Evolutionary conservation across 306 rosid genomes (phyloP).

Genomic region (Trifolium dubium): DNA sequence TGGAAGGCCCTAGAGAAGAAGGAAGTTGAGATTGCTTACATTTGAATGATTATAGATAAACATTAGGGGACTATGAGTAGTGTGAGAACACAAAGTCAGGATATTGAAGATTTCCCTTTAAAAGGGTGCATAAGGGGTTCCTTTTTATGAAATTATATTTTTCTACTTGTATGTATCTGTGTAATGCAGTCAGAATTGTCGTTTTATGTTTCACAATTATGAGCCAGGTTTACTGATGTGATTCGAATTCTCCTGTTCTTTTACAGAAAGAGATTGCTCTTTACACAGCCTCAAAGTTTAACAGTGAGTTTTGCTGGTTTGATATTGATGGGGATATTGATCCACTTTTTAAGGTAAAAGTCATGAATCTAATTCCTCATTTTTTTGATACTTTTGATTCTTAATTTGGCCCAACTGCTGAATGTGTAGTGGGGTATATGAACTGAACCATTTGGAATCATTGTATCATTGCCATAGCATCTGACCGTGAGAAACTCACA

Average conservation of each 20-base stretch:
- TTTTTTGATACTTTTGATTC: constrained; percentile 10
- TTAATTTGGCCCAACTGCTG: constrained; percentile 11
- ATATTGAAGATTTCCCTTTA: neutral
- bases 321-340: constrained; percentile 90
- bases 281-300: constrained; percentile 84
- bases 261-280: constrained; percentile 95
- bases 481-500: constrained; percentile 15
- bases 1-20: constrained; percentile 11
- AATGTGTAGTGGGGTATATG: constrained; percentile 32
- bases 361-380: constrained; percentile 22
- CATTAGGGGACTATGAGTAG: neutral
- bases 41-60: neutral
- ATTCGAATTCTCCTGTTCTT: constrained; percentile 35
- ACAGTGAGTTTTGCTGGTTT: constrained; percentile 78
- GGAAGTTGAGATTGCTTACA: neutral
- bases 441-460: constrained; percentile 31
- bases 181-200: constrained; percentile 14
- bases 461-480: constrained; percentile 9
- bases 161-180: constrained; percentile 19
- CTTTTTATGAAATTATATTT: constrained; percentile 13
- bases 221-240: constrained; percentile 32
- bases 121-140: neutral
- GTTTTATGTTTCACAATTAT: constrained; percentile 11
- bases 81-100: constrained; percentile 1
- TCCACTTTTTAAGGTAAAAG: constrained; percentile 86